These are phyloP conservation scores for Xylariaceae sp. DNA, from an alignment of 2,329 filamentous ascomycete genomes.

Conservation along the genomic window DNA sequence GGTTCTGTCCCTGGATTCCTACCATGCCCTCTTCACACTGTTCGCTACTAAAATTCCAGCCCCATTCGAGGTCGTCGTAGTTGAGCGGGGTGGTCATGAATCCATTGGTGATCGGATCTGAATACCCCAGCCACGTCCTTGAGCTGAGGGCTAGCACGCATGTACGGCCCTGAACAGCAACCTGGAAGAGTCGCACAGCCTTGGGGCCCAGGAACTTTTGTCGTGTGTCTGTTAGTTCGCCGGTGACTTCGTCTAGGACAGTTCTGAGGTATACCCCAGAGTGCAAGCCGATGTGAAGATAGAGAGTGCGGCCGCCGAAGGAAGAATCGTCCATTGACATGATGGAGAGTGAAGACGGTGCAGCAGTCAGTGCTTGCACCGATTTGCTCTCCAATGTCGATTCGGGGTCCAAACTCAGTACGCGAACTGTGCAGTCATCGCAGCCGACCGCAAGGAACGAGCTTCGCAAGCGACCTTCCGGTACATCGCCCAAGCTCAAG, in stretches of 20 bases:
- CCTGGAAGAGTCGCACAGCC: slow-evolving; percentile 81
- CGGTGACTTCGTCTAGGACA: slow-evolving; percentile 89
- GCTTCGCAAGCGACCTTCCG: slow-evolving; percentile 81
- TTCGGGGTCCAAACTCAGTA: slow-evolving; percentile 84
- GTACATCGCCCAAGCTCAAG: slow-evolving; percentile 87
- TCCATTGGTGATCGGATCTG: slow-evolving; percentile 76
- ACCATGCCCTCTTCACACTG: slow-evolving; percentile 93
- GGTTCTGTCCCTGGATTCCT: slow-evolving; percentile 81
- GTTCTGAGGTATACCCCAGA: slow-evolving; percentile 95
- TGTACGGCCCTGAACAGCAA: slow-evolving; percentile 78
- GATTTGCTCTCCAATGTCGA: slow-evolving; percentile 89
- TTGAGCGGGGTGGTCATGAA: slow-evolving; percentile 91
- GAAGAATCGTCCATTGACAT: slow-evolving; percentile 95
- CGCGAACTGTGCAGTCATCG: slow-evolving; percentile 91
- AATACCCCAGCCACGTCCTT: slow-evolving; percentile 92
- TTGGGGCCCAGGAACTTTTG: slow-evolving; percentile 93
- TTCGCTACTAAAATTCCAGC: slow-evolving; percentile 94
- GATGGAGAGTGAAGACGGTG: slow-evolving; percentile 82
- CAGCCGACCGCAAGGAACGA: slow-evolving; percentile 94
- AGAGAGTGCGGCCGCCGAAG: slow-evolving; percentile 80
- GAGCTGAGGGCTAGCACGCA: slow-evolving; percentile 88
- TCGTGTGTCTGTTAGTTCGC: slow-evolving; percentile 88
- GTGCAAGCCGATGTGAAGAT: slow-evolving; percentile 91
- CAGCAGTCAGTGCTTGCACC: slow-evolving; percentile 85
- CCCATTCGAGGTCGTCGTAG: slow-evolving; percentile 84